Evolutionary conservation across 108 stramenopile species (phyloP).

Genomic region (Mediolabrus comicus): DNA sequence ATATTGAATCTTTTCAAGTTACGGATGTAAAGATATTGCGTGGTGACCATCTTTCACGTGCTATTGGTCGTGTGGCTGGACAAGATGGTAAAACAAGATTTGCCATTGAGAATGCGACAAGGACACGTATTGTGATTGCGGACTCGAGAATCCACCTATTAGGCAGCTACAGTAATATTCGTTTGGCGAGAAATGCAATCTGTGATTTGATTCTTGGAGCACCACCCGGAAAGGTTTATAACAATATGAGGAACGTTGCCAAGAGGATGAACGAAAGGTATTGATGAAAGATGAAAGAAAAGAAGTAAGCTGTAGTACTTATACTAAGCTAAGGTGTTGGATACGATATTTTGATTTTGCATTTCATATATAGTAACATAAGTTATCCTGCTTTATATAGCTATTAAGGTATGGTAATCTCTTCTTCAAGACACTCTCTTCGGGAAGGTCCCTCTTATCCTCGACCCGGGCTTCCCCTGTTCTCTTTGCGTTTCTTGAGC

Average conservation of each 20-base stretch:
- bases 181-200: constrained; percentile 97
- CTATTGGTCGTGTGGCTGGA: constrained; percentile 97
- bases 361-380: too few relatives aligned
- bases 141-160: constrained; percentile 96
- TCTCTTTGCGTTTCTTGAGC: too few relatives aligned
- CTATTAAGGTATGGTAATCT: too few relatives aligned
- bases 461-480: too few relatives aligned
- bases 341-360: too few relatives aligned
- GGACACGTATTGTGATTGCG: constrained; percentile 96
- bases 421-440: too few relatives aligned
- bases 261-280: constrained; percentile 97
- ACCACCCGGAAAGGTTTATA: constrained; percentile 99
- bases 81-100: constrained; percentile 98
- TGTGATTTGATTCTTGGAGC: constrained; percentile 98
- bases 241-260: constrained; percentile 98
- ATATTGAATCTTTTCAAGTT: constrained; percentile 96
- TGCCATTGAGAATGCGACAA: constrained; percentile 99
- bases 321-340: too few relatives aligned
- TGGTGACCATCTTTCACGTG: constrained; percentile 96
- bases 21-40: constrained; percentile 95
- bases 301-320: too few relatives aligned
- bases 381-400: too few relatives aligned
- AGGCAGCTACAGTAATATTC: constrained; percentile 94
- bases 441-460: too few relatives aligned
- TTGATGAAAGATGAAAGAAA: too few relatives aligned